Evolutionary conservation across 768 basidiomycete genomes (phyloP).

Genomic region (Pisolithus marmoratus): DNA sequence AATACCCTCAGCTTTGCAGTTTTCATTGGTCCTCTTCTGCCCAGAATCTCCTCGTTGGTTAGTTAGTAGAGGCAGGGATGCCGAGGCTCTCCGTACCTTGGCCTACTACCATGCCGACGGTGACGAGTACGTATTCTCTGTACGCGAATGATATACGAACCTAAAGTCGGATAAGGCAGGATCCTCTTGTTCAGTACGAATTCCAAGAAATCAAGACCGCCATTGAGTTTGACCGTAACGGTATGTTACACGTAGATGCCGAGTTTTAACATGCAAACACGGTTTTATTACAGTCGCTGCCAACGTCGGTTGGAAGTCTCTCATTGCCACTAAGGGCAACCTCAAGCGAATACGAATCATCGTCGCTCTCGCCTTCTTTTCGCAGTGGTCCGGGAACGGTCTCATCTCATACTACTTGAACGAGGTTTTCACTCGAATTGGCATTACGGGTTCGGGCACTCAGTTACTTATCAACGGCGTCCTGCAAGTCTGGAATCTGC

Average conservation of each 20-base stretch:
- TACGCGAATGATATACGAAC: not conserved
- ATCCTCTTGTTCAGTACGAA: conserved; percentile 68
- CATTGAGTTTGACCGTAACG: conserved; percentile 57
- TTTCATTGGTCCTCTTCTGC: conserved; percentile 58
- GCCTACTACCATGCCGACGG: conserved; percentile 84
- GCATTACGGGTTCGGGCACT: conserved; percentile 53
- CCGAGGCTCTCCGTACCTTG: conserved; percentile 60
- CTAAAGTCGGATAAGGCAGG: conserved; percentile 32
- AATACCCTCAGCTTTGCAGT: conserved; percentile 61
- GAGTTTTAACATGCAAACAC: not conserved
- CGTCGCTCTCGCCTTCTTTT: conserved; percentile 75
- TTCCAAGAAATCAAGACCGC: conserved; percentile 78
- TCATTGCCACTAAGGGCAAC: conserved; percentile 66
- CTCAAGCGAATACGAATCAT: conserved; percentile 72
- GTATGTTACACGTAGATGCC: conserved; percentile 10
- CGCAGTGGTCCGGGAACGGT: conserved; percentile 83
- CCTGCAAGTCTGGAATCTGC: conserved; percentile 77
- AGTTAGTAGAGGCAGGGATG: conserved; percentile 66
- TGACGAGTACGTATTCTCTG: conserved; percentile 39
- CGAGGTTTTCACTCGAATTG: conserved; percentile 63
- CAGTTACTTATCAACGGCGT: conserved; percentile 84
- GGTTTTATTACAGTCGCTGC: conserved; percentile 33
- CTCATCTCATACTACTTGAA: conserved; percentile 81
- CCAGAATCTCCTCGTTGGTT: conserved; percentile 88
- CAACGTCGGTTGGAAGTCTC: conserved; percentile 64